Evolutionary conservation across 345 rosid genomes (phyloP), one percentile per base, ranked within the genome.

Genomic region (Aquilaria yunnanensis): DNA sequence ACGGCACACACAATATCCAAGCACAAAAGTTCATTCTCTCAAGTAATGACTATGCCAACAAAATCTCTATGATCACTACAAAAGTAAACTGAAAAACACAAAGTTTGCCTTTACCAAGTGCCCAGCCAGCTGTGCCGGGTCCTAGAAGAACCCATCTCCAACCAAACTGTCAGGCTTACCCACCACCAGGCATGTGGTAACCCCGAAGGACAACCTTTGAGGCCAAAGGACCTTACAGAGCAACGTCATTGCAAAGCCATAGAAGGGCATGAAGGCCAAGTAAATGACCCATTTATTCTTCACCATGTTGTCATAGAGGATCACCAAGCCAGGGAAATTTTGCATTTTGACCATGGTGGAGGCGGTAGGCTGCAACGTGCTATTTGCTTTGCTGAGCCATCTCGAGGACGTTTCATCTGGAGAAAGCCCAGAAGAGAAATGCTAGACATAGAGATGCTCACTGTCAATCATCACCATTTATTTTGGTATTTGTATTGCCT

Each of bases 201-300:
- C 0, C 2, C 85, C 88, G n/a, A 83, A 83, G 5, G 88, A 68
- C 85, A 86, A 74, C 51, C 30, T 67, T 68, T 83, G 82, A 2
- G 65, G 86, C 86, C 86, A 79, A 45, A 77, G 54, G 64, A 83
- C 85, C 88, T 85, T 83, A 58, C 86, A 81, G 37, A 81, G 23
- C 13, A 79, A 78, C 16, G 72, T 81, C 2, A 76, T 72, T 0
- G 88, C 88, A 31, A 81, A 86, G 14, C 83, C 86, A 31, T 83
- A 86, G 9, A 86, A 62, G 12, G 85, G 85, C 92, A 86, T 81
- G 70, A 86, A 86, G 48, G 88, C 81, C 1, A 84, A 82, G 68
- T 82, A 82, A 9, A 82, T 83, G 2, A 85, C 87, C 87, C 90
- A 82, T 73, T 84, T 84, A 61, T 85, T 85, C 74, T 85, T 85